These are phyloP conservation scores for Sicyos baderoa DNA, from an alignment of 306 rosid species.

Conservation along the genomic window DNA sequence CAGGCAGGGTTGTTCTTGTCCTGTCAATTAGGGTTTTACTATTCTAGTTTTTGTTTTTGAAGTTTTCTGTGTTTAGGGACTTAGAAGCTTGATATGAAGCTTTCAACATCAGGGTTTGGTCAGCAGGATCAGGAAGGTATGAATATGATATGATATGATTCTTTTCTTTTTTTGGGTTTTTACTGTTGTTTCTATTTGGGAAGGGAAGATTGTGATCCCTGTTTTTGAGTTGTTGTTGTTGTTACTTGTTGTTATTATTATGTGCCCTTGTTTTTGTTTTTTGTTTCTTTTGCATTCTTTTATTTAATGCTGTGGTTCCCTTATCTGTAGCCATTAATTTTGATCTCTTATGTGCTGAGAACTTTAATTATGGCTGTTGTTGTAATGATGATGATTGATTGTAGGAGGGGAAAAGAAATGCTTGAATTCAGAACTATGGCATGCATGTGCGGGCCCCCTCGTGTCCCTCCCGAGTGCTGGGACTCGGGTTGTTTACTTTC, in stretches of 20 bases:
- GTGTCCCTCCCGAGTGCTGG: constrained; percentile 70
- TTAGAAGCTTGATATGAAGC: constrained; percentile 59
- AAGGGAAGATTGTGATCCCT: constrained; percentile 8
- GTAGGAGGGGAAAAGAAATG: constrained; percentile 67
- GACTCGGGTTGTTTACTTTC: constrained; percentile 76
- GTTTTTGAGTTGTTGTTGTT: constrained; percentile 1
- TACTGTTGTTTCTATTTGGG: constrained; percentile 22
- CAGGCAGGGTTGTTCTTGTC: constrained; percentile 18
- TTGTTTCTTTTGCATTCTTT: neutral
- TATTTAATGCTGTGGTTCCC: constrained; percentile 6
- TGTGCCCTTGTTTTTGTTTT: constrained; percentile 8
- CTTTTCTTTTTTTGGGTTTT: neutral
- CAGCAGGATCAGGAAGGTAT: constrained; percentile 81
- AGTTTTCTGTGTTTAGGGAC: neutral
- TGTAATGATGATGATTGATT: constrained; percentile 25
- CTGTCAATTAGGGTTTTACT: constrained; percentile 48
- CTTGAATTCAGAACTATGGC: constrained; percentile 94
- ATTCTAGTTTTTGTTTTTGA: constrained; percentile 19
- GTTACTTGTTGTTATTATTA: constrained; percentile 13
- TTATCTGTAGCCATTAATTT: neutral
- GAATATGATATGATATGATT: no score
- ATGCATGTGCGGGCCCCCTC: constrained; percentile 89
- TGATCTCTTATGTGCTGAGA: constrained; percentile 6
- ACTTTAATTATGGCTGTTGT: constrained; percentile 17
- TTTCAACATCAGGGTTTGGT: constrained; percentile 77